Evolutionary conservation across 768 basidiomycete genomes (phyloP).

Genomic region (Hericium alpestre): DNA sequence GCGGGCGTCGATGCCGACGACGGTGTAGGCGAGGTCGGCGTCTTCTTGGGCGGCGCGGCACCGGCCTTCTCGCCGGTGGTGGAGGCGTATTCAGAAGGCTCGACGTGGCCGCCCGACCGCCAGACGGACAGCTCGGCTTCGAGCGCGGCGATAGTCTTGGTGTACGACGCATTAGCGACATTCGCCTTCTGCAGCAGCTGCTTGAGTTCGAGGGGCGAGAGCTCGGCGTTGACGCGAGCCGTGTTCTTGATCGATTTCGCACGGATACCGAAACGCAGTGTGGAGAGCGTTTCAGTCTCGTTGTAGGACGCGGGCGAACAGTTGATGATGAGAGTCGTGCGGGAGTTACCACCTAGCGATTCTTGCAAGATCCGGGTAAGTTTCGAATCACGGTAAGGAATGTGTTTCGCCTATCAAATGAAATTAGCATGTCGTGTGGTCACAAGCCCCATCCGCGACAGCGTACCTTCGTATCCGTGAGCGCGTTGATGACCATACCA

Average conservation of each 20-base stretch:
- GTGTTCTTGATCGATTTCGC: constrained; percentile 99
- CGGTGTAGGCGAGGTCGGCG: constrained; percentile 49
- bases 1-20: constrained; percentile 29
- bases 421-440: background rate
- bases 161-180: constrained; percentile 69
- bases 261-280: constrained; percentile 97
- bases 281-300: constrained; percentile 90
- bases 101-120: constrained; percentile 80
- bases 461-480: constrained; percentile 88
- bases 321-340: constrained; percentile 97
- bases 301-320: constrained; percentile 98
- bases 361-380: constrained; percentile 98
- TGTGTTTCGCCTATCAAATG: constrained; percentile 70
- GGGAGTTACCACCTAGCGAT: constrained; percentile 89
- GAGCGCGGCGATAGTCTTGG: constrained; percentile 79
- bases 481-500: constrained; percentile 98
- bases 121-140: constrained; percentile 88
- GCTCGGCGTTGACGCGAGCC: constrained; percentile 95
- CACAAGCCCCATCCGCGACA: background rate
- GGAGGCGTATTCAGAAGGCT: constrained; percentile 68
- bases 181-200: constrained; percentile 83
- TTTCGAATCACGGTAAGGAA: constrained; percentile 98
- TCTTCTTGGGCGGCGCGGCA: constrained; percentile 32
- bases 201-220: constrained; percentile 94
- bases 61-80: constrained; percentile 47